Evolutionary conservation across 2,329 filamentous ascomycete genomes (phyloP), one percentile per base, ranked within the genome.

Genomic region (Graphium sp.): DNA sequence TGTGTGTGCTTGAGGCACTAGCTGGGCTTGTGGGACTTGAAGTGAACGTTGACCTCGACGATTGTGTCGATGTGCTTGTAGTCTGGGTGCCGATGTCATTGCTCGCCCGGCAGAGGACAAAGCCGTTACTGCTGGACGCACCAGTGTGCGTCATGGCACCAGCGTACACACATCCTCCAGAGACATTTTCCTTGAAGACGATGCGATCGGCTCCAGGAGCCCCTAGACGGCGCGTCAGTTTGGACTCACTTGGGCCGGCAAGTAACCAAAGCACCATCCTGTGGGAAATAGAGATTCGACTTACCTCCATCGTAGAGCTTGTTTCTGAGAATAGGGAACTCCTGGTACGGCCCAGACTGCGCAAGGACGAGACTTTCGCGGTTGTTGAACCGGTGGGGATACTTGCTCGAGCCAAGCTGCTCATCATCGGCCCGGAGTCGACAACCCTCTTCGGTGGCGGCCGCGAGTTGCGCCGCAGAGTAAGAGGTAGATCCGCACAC

Each of bases 81-180:
- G n/a, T n/a, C n/a, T n/a, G n/a, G n/a, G n/a, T n/a, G n/a, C n/a
- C n/a, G n/a, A n/a, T n/a, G n/a, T n/a, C n/a, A n/a, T n/a, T n/a
- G n/a, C n/a, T n/a, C n/a, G n/a, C n/a, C n/a, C n/a, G n/a, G 41
- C 70, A 75, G 10, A 52, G 56, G 29, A 75, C 66, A 46, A 76
- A 76, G 45, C 60, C 52, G 41, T 75, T 67, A 8, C 66, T 65
- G 33, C 58, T 65, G 11, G 17, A 15, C n/a, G 71, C 70, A 20
- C 71, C 71, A 22, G 66, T 72, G 40, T 77, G 72, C 2, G 72
- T 77, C 34, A 77, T 74, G 20, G 59, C 52, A 20, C 67, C 70
- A 11, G 66, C 70, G 19, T 62, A 55, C 33, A 58, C 36, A 35
- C 68, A 58, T 8, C 49, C 34, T 12, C 24, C 24, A 11, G 22